Base-by-base conservation (phyloP, 1,284 basidiomycete species). In the Cerioporus squamosus region DNA sequence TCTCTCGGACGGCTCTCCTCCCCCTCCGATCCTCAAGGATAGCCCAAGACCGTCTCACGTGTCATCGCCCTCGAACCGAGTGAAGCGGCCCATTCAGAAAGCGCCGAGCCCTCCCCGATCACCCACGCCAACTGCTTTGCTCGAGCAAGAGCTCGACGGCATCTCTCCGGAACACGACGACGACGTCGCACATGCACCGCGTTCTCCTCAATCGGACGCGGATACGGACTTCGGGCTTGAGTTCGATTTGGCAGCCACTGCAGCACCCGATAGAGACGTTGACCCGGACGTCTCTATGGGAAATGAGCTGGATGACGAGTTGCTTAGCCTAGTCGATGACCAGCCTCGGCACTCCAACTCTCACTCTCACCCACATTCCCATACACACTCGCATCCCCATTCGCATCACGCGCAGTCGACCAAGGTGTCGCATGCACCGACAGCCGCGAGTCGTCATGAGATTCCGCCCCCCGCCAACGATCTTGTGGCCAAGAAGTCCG, bases 221-320 rank as follows among this genome's bases (percentile, higher is more conserved):
- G 63, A 58, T n/a, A 54, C 29, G 23, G 68, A 71, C 43, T 45
- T 71, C 12, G 70, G 69, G 15, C 56, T 72, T 42, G 71, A 73
- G 53, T 63, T 67, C 14, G 72, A 71, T 44, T 57, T 72, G 15
- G 70, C 66, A 12, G 65, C 62, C 2, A 60, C 59, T 26, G 58
- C 59, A 10, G 61, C 56, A 45, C 67, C 65, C 22, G 68, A 70
- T 44, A 60, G 66, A 7, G 70, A 72, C 47, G 65, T 69, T 5
- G 74, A 75, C 46, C 64, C 61, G 31, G 76, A 77, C 44, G 75
- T 78, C 51, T 76, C 79, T 44, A 75, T 79, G 44, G 80, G 81
- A 57, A 65, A 82, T 39, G 88, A 91, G 56, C 83, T 91, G 2
- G 89, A 91, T 51, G 84, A 88, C 60, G 89, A 90, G 72, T 70